Percentiles rank a stretch among this genome's conserved stretches.
These are phyloP conservation scores for Aspergillus ochraceus DNA, from an alignment of 2,329 filamentous ascomycete genomes.

Conservation along the genomic window DNA sequence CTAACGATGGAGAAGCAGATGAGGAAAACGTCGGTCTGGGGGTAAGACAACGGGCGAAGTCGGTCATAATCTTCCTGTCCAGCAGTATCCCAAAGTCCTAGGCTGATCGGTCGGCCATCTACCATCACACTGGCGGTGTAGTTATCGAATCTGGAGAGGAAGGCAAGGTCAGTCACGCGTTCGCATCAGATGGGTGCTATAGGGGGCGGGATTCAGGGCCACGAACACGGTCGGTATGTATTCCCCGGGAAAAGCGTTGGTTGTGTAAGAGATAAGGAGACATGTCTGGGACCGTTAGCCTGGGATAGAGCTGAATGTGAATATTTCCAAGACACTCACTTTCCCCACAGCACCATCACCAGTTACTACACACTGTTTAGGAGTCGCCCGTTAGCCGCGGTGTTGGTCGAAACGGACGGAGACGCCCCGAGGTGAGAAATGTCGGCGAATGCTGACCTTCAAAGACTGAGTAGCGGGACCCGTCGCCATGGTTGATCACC, in stretches of 20 bases:
- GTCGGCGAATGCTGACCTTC: constrained; percentile 63
- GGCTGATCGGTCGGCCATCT: constrained; percentile 93
- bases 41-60: constrained; percentile 91
- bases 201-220: constrained; percentile 16
- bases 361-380: constrained; percentile 85
- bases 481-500: constrained; percentile 63
- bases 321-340: constrained; percentile 55
- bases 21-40: constrained; percentile 96
- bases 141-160: constrained; percentile 78
- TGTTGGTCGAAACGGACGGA: constrained; percentile 13
- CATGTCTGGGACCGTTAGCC: constrained; percentile 65
- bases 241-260: constrained; percentile 99
- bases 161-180: constrained; percentile 20
- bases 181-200: constrained; percentile 8
- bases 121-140: constrained; percentile 99
- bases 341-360: constrained; percentile 99
- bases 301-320: neutral
- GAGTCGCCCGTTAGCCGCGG: constrained; percentile 40
- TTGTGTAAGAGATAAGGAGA: constrained; percentile 98
- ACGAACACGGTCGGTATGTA: constrained; percentile 89
- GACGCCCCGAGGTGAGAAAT: constrained; percentile 4
- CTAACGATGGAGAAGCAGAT: constrained; percentile 99
- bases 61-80: constrained; percentile 98
- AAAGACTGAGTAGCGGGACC: constrained; percentile 84
- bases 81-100: constrained; percentile 97